Evolutionary conservation across 129 eudicot genomes (phyloP), one percentile per base, ranked within the genome.

Genomic region (Helianthus tuberosus): DNA sequence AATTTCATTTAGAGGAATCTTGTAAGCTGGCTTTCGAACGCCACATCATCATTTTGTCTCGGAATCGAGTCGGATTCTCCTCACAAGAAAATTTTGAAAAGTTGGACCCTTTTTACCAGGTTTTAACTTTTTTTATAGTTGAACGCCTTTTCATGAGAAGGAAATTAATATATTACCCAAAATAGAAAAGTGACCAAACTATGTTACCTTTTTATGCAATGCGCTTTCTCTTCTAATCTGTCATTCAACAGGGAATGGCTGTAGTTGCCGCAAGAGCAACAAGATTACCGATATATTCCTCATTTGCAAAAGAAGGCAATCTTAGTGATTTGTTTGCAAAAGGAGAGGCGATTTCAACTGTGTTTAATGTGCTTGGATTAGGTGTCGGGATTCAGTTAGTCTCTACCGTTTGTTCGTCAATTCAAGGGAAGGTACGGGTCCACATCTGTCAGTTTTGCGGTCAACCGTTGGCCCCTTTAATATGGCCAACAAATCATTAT

Each of bases 231-330:
- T 20, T 20, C 23, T 20, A 20, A 1, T 29, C 32, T 29, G 10
- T 48, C 35, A 48, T 64, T 65, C 69, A 52, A 74, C 87, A 91
- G 99, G 99, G 99, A 81, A 95, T 95, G 99, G 99, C 99, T 25
- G 96, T 88, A 72, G 99, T 95, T 77, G 97, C 99, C 58, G 99
- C 99, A 66, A 91, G 99, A 82, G 97, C 97, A 14, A 95, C 99
- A 74, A 86, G 99, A 82, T 81, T 95, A 85, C 97, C 99, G 9
- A 84, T 95, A 78, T 95, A 95, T 77, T 95, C 99, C 54, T 91
- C 99, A 8, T 95, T 95, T 80, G 99, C 97, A 25, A 95, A 95
- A 85, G 99, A 95, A 80, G 99, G 99, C 51, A 95, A 95, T 77
- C 96, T 95, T 14, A 95, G 99, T 69, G 99, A 95, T 75, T 85